These are phyloP conservation scores for Schoenoplectus triqueter DNA, from an alignment of 202 grass and related monocot species.

Conservation along the genomic window DNA sequence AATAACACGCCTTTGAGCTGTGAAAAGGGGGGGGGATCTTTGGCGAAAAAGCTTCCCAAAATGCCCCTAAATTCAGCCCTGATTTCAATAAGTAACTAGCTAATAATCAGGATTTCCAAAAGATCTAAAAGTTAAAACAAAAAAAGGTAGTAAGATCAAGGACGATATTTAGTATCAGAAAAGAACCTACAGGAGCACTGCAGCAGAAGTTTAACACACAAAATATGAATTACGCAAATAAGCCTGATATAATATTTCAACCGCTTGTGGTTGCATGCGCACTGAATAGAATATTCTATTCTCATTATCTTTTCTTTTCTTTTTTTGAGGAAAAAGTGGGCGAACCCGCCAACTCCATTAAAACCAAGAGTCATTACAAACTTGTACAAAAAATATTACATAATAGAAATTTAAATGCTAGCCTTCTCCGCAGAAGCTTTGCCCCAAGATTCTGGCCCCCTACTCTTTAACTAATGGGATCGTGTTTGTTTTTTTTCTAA, in stretches of 20 bases:
- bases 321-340: background rate
- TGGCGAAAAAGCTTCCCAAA: background rate
- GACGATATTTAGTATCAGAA: background rate
- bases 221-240: background rate
- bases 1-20: background rate
- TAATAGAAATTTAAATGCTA: background rate
- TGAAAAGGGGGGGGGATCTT: background rate
- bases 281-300: background rate
- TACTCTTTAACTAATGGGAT: background rate
- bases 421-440: slow-evolving; percentile 7
- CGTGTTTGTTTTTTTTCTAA: background rate
- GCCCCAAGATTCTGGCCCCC: background rate
- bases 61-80: slow-evolving; percentile 1
- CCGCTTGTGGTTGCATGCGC: background rate
- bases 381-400: background rate
- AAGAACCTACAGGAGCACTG: background rate
- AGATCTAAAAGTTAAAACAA: slow-evolving; percentile 4
- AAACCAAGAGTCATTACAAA: background rate
- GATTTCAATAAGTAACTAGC: background rate
- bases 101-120: slow-evolving; percentile 4
- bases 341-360: background rate
- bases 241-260: background rate
- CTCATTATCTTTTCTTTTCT: background rate
- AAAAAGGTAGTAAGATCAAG: background rate
- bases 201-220: background rate